Base-by-base conservation (phyloP, 228 moss, liverwort and hornwort species). In the Sphagnum fallax region DNA sequence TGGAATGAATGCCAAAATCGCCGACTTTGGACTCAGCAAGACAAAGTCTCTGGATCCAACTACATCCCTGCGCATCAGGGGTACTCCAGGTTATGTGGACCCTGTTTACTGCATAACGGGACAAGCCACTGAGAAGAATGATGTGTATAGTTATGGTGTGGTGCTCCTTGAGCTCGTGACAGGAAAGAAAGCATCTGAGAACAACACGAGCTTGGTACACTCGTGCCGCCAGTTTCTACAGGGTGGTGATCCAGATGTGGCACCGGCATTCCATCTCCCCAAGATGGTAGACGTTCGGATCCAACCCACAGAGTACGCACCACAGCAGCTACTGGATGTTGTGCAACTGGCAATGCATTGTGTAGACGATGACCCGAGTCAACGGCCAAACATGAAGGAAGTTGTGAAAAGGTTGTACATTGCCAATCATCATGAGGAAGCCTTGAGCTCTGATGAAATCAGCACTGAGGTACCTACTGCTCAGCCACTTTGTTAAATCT, bases 371-470 rank as follows among this genome's bases (percentile, higher is more conserved):
- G 70, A 57, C 9, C 87, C 76, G 67, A 83, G 78, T 71, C 57
- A 74, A 63, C 80, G 87, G 12, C 87, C 78, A 2, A 83, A 57
- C 51, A 87, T 87, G 87, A 75, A 80, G 70, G 83, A 87, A 5
- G 87, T 87, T 6, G 80, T 83, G 14, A 76, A 80, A 11, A 4
- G 73, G 47, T 64, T 87, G 72, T 80, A 87, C 16, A 83, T 78
- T 74, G 83, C 87, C 53, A 83, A 80, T 70, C 32, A 32, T 32
- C 70, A 74, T 74, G 80, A 83, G 66, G 83, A 87, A 13, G 61
- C 69, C 61, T 76, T 78, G 32, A 32, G 32, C 32, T 32, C 32
- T 32, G 32, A 32, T 32, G 32, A 32, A 32, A 3, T 32, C 32
- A 32, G 32, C 32, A 32, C 32, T 32, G 32, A 32, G 32, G 32